Percentiles rank a stretch among this genome's conserved stretches.
phyloP scores from a whole-genome alignment of 1,139 yeast genomes.

The Dujonia santamariae region DNA sequence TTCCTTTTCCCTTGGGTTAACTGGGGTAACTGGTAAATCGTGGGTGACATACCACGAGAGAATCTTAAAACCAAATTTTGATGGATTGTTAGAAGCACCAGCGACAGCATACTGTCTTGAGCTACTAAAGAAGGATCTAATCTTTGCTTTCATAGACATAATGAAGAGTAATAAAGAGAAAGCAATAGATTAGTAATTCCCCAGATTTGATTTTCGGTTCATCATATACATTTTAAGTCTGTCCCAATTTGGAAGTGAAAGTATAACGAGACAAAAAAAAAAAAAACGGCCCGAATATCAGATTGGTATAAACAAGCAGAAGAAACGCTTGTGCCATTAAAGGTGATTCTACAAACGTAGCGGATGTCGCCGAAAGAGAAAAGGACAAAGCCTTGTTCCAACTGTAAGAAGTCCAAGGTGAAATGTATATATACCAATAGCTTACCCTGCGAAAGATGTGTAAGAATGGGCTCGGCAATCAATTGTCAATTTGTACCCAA shows the following conservation, averaged over 20 bases:
- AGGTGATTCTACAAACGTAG: too few relatives aligned
- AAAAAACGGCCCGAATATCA: too few relatives aligned
- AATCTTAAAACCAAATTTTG: conserved; percentile 71
- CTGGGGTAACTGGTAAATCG: conserved; percentile 59
- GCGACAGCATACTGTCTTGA: conserved; percentile 61
- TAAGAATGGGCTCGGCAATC: conserved; percentile 41
- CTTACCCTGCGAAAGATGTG: conserved; percentile 61
- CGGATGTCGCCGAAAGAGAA: too few relatives aligned
- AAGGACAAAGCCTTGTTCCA: conserved; percentile 59
- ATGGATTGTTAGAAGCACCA: conserved; percentile 68
- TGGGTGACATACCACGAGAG: conserved; percentile 64
- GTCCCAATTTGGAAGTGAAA: too few relatives aligned
- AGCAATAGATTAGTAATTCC: not conserved
- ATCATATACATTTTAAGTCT: too few relatives aligned
- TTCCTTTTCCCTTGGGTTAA: conserved; percentile 53
- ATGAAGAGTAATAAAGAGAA: not conserved
- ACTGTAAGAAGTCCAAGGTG: conserved; percentile 63
- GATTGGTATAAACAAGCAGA: too few relatives aligned
- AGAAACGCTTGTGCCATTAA: too few relatives aligned
- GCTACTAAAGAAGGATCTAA: conserved; percentile 49
- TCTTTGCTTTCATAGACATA: conserved; percentile 41
- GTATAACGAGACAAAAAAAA: too few relatives aligned
- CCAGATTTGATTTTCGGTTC: too few relatives aligned
- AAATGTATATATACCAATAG: conserved; percentile 49
- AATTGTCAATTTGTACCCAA: conserved; percentile 57